phyloP scores from a whole-genome alignment of 352 stramenopile species.

The Phytopythium vexans region DNA sequence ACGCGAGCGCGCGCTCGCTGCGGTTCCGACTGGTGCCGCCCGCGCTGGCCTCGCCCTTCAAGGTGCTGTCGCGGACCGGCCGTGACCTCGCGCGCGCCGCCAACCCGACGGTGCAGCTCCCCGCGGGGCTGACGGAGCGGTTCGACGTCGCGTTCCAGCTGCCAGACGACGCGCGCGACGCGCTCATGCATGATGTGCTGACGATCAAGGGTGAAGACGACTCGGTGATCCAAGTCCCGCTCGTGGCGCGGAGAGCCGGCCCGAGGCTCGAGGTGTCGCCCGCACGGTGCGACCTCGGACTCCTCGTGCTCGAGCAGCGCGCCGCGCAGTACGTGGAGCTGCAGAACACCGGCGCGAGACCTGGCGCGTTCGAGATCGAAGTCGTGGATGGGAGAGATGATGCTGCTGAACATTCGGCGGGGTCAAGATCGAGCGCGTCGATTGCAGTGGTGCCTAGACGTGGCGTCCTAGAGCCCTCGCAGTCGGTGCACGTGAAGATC shows the following conservation, averaged over 20 bases:
- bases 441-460: slow-evolving; percentile 17
- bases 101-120: slow-evolving; percentile 66
- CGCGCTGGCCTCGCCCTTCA: slow-evolving; percentile 48
- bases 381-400: slow-evolving; percentile 24
- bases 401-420: background rate
- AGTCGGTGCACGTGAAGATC: slow-evolving; percentile 44
- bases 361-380: slow-evolving; percentile 47
- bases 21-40: slow-evolving; percentile 61
- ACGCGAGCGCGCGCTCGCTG: slow-evolving; percentile 58
- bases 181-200: slow-evolving; percentile 61
- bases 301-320: slow-evolving; percentile 62
- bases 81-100: slow-evolving; percentile 58
- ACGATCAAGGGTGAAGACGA: slow-evolving; percentile 57
- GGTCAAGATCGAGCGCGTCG: slow-evolving; percentile 1
- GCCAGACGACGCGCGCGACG: background rate
- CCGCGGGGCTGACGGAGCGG: slow-evolving; percentile 49
- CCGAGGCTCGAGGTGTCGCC: slow-evolving; percentile 56
- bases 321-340: slow-evolving; percentile 50
- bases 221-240: slow-evolving; percentile 52
- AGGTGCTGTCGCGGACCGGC: slow-evolving; percentile 40
- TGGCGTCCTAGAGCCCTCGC: slow-evolving; percentile 25
- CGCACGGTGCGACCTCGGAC: slow-evolving; percentile 53
- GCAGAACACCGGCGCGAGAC: slow-evolving; percentile 38
- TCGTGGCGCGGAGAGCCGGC: slow-evolving; percentile 49
- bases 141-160: slow-evolving; percentile 69